Percentiles rank a stretch among this genome's conserved stretches.
Conservation (phyloP, 176 grass and related monocot species). For the Chrysopogon serrulatus region DNA sequence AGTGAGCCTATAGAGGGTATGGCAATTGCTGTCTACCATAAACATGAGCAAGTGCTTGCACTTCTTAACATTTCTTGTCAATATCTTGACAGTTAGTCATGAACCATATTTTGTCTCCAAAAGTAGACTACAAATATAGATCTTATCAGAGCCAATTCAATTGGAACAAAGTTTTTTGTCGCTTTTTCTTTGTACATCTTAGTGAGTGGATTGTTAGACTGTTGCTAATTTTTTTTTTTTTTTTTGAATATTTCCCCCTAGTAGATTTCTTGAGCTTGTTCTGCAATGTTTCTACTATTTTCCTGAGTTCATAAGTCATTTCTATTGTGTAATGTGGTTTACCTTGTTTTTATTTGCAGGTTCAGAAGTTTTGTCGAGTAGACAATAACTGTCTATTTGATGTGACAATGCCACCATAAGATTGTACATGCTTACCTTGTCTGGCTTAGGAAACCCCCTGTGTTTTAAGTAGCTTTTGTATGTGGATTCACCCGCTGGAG, state of each 20-base stretch:
- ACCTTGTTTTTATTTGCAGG: conserved; percentile 37
- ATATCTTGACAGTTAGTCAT: neutral
- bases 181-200: neutral
- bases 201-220: neutral
- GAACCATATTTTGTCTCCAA: neutral
- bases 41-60: neutral
- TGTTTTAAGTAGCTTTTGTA: conserved; percentile 9
- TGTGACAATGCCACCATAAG: conserved; percentile 30
- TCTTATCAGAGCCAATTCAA: neutral
- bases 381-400: conserved; percentile 39
- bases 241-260: neutral
- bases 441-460: conserved; percentile 19
- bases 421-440: conserved; percentile 31
- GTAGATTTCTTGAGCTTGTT: neutral
- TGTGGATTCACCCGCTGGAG: conserved; percentile 17
- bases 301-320: neutral
- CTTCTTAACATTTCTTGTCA: neutral
- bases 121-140: neutral
- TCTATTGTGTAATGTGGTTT: neutral
- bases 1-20: neutral
- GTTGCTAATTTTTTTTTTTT: neutral
- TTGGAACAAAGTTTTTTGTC: neutral
- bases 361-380: conserved; percentile 19
- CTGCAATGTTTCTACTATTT: neutral
- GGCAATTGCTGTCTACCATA: neutral